Percentiles rank a stretch among this genome's conserved stretches.
Conservation (phyloP, 352 stramenopile genomes). For the Pythium folliculosum region DNA sequence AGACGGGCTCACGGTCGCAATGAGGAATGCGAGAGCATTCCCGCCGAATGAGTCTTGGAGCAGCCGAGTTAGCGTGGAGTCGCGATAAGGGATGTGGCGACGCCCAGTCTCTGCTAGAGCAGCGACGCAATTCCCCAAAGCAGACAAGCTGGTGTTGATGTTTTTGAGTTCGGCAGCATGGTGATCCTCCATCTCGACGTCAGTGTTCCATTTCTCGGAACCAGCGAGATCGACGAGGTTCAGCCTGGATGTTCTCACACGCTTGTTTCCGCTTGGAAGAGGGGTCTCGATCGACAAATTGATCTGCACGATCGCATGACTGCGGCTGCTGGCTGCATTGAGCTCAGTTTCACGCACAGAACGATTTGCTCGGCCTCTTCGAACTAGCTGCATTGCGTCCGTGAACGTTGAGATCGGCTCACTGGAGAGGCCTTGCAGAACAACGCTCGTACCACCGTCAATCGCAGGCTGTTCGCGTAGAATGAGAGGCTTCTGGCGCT, state of each 20-base stretch:
- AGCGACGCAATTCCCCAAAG: conserved; percentile 91
- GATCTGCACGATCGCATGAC: conserved; percentile 92
- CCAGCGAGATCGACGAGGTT: conserved; percentile 83
- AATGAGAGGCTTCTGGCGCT: conserved; percentile 66
- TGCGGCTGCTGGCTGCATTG: conserved; percentile 88
- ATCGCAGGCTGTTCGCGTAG: conserved; percentile 61
- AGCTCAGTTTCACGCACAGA: conserved; percentile 82
- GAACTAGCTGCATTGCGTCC: conserved; percentile 59
- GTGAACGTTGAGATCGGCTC: conserved; percentile 41
- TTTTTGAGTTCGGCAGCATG: conserved; percentile 84
- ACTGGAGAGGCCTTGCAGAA: conserved; percentile 61
- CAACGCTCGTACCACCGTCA: conserved; percentile 56
- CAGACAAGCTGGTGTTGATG: conserved; percentile 92
- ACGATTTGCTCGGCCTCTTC: conserved; percentile 52
- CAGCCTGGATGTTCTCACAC: conserved; percentile 50
- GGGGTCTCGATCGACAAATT: conserved; percentile 53
- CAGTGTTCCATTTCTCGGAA: conserved; percentile 86
- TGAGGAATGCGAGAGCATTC: conserved; percentile 71
- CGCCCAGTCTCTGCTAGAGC: conserved; percentile 74
- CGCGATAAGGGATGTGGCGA: conserved; percentile 91
- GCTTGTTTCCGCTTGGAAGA: conserved; percentile 36
- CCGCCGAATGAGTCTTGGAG: conserved; percentile 84
- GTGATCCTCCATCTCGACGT: conserved; percentile 66
- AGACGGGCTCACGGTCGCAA: conserved; percentile 64
- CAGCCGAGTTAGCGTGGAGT: conserved; percentile 88